Conservation (phyloP, 208 protist genomes). For the Trichomonas vaginalis region DNA sequence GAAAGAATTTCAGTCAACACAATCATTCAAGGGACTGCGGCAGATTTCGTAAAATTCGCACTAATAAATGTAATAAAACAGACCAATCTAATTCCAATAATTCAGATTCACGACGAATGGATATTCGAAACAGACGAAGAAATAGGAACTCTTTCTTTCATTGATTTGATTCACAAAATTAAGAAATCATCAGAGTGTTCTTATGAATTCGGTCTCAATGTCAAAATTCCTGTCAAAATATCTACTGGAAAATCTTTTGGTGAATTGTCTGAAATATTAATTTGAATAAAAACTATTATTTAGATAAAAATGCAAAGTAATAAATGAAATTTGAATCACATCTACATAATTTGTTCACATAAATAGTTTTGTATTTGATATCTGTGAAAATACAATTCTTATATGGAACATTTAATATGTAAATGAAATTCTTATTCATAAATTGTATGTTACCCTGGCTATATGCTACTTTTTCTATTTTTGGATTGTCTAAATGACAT, state of each 20-base stretch:
- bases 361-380: too few species aligned
- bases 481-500: too few species aligned
- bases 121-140: background rate
- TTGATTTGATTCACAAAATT: background rate
- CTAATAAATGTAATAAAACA: background rate
- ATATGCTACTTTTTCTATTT: too few species aligned
- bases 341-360: too few species aligned
- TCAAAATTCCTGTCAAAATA: background rate
- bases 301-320: too few species aligned
- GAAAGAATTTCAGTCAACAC: slow-evolving; percentile 1
- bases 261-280: background rate
- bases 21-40: background rate
- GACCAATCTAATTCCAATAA: background rate
- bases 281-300: too few species aligned
- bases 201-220: background rate
- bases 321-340: too few species aligned
- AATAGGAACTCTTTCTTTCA: background rate
- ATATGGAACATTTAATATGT: too few species aligned
- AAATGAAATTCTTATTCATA: too few species aligned
- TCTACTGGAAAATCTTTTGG: background rate
- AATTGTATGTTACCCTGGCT: too few species aligned
- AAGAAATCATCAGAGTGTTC: background rate
- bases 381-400: too few species aligned
- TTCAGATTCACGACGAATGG: background rate
- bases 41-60: slow-evolving; percentile 6